Evolutionary conservation across 2,329 filamentous ascomycete species (phyloP).

Genomic region (Penicillium crustosum): DNA sequence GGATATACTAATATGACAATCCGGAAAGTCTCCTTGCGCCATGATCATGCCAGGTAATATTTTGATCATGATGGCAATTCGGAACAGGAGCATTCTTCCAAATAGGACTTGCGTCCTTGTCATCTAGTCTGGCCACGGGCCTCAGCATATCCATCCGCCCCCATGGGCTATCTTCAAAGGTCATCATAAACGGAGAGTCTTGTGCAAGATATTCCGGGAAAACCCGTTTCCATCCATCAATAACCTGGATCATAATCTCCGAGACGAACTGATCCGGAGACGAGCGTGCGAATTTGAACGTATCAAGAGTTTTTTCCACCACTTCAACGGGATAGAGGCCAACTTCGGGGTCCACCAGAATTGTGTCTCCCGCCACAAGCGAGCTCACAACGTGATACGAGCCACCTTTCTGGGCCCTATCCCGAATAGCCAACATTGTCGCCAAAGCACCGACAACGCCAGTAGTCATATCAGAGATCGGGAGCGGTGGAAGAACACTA

Average conservation of each 20-base stretch:
- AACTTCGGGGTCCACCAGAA: slow-evolving; percentile 33
- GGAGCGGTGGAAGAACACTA: slow-evolving; percentile 22
- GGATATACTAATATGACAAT: background rate
- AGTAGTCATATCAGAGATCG: slow-evolving; percentile 28
- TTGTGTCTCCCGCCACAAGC: slow-evolving; percentile 33
- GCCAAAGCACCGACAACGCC: slow-evolving; percentile 20
- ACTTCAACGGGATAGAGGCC: slow-evolving; percentile 29
- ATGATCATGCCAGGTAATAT: slow-evolving; percentile 10
- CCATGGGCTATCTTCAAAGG: slow-evolving; percentile 14
- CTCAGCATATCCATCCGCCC: slow-evolving; percentile 15
- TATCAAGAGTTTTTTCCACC: slow-evolving; percentile 4
- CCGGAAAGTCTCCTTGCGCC: background rate
- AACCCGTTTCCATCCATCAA: slow-evolving; percentile 16
- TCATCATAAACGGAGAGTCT: slow-evolving; percentile 19
- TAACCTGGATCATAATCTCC: slow-evolving; percentile 14
- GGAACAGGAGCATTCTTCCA: slow-evolving; percentile 19
- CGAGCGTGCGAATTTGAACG: slow-evolving; percentile 13
- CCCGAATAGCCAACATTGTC: slow-evolving; percentile 16
- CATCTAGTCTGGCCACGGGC: slow-evolving; percentile 13
- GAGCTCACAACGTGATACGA: slow-evolving; percentile 29
- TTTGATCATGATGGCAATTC: slow-evolving; percentile 13
- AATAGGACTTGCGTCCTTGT: slow-evolving; percentile 15
- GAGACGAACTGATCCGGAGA: slow-evolving; percentile 20
- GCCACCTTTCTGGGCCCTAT: slow-evolving; percentile 17
- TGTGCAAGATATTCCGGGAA: slow-evolving; percentile 18